Conservation (phyloP, 768 basidiomycete species). For the Pleurotus eryngii region DNA sequence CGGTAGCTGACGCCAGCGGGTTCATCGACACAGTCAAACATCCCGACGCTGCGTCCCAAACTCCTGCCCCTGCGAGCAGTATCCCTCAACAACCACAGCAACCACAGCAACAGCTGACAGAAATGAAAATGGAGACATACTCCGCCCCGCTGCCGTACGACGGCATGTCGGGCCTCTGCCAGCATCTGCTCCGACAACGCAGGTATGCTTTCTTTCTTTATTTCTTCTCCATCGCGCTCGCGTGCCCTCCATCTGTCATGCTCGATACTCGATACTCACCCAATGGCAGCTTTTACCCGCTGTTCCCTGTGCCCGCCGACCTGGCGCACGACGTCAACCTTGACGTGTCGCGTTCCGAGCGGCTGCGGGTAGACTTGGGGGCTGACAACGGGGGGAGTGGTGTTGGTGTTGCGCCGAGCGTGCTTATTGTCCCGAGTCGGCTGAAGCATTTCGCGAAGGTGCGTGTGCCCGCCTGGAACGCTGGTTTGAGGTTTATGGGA, state of each 20-base stretch:
- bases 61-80: too few species aligned
- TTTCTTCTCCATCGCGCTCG: background rate
- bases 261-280: too few species aligned
- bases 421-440: conserved; percentile 83
- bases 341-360: conserved; percentile 74
- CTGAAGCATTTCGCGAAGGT: conserved; percentile 92
- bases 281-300: conserved; percentile 79
- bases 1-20: background rate
- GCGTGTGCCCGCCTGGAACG: background rate
- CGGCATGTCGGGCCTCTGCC: conserved; percentile 71
- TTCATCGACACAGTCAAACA: background rate
- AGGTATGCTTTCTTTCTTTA: conserved; percentile 45
- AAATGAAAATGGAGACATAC: conserved; percentile 41
- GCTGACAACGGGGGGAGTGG: conserved; percentile 22
- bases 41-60: background rate
- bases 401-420: conserved; percentile 64
- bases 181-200: conserved; percentile 83
- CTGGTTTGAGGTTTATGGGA: background rate
- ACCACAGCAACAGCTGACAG: background rate
- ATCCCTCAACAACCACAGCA: too few species aligned
- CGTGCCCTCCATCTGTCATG: too few species aligned
- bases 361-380: conserved; percentile 34
- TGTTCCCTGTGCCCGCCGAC: conserved; percentile 84
- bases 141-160: conserved; percentile 50
- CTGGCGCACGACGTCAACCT: conserved; percentile 81